These are phyloP conservation scores for Escallonia herrerae DNA, from an alignment of 129 eudicot genomes.

Conservation along the genomic window DNA sequence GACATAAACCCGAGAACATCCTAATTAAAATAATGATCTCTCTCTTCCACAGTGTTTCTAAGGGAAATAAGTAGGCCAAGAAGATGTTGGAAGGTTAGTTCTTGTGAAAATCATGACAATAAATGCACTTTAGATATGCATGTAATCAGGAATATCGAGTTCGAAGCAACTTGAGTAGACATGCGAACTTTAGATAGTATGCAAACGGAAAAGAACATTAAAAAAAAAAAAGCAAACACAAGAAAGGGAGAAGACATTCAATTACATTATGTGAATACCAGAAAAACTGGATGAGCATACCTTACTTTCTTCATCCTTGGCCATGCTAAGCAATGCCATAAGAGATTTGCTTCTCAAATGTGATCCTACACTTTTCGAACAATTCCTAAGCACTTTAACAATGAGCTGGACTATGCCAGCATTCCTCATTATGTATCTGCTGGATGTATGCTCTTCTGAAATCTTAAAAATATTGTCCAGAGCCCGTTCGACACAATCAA, in stretches of 20 bases:
- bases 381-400: constrained; percentile 18
- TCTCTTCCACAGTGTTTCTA: too few species aligned
- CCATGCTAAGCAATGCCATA: constrained; percentile 30
- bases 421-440: constrained; percentile 36
- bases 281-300: constrained; percentile 6
- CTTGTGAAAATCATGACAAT: too few species aligned
- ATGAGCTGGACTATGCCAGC: constrained; percentile 23
- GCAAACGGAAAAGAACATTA: too few species aligned
- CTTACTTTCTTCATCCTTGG: constrained; percentile 45
- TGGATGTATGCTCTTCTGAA: constrained; percentile 30
- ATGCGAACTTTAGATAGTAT: too few species aligned
- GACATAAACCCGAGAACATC: too few species aligned
- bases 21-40: too few species aligned
- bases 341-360: constrained; percentile 33
- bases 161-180: too few species aligned
- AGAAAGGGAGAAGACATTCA: background rate
- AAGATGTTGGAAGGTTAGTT: too few species aligned
- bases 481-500: constrained; percentile 21
- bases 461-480: constrained; percentile 24
- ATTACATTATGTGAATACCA: background rate
- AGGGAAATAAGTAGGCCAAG: too few species aligned
- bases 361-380: constrained; percentile 26
- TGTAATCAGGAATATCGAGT: too few species aligned
- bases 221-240: too few species aligned
- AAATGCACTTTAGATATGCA: too few species aligned